These are phyloP conservation scores for Lenzites betulinus DNA, from an alignment of 768 basidiomycete species.

Conservation along the genomic window DNA sequence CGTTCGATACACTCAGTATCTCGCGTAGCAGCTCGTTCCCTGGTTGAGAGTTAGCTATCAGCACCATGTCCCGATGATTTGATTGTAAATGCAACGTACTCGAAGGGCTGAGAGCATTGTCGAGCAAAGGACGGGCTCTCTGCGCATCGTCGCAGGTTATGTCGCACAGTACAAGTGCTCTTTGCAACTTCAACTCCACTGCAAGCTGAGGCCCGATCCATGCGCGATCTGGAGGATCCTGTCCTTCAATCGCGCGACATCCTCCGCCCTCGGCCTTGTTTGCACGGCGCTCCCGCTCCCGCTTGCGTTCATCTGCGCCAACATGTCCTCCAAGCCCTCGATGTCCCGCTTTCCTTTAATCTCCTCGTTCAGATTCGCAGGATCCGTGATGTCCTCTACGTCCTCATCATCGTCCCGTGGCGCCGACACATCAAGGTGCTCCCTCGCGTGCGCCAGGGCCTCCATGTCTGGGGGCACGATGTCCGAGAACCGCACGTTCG, in stretches of 20 bases:
- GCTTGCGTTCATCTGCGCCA: constrained; percentile 42
- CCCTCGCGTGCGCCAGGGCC: constrained; percentile 73
- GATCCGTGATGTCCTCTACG: constrained; percentile 12
- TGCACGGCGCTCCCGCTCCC: not conserved
- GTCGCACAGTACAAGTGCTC: too few species aligned
- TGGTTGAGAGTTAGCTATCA: too few species aligned
- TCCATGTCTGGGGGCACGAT: constrained; percentile 76
- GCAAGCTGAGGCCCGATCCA: constrained; percentile 18
- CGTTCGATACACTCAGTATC: too few species aligned
- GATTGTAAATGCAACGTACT: too few species aligned
- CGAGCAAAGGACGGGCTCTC: too few species aligned
- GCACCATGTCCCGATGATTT: too few species aligned
- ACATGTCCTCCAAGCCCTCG: constrained; percentile 59
- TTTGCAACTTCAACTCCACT: constrained; percentile 22
- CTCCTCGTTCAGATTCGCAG: constrained; percentile 36
- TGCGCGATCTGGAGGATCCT: constrained; percentile 21
- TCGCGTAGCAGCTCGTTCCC: too few species aligned
- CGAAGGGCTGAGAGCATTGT: too few species aligned
- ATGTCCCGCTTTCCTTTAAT: constrained; percentile 49
- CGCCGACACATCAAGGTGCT: constrained; percentile 53
- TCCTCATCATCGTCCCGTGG: constrained; percentile 27
- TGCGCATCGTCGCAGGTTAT: too few species aligned
- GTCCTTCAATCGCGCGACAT: constrained; percentile 23
- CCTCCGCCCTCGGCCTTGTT: constrained; percentile 24
- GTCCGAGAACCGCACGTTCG: constrained; percentile 64